These are phyloP conservation scores for Tuber borchii DNA, from an alignment of 495 filamentous ascomycete species.

Conservation along the genomic window DNA sequence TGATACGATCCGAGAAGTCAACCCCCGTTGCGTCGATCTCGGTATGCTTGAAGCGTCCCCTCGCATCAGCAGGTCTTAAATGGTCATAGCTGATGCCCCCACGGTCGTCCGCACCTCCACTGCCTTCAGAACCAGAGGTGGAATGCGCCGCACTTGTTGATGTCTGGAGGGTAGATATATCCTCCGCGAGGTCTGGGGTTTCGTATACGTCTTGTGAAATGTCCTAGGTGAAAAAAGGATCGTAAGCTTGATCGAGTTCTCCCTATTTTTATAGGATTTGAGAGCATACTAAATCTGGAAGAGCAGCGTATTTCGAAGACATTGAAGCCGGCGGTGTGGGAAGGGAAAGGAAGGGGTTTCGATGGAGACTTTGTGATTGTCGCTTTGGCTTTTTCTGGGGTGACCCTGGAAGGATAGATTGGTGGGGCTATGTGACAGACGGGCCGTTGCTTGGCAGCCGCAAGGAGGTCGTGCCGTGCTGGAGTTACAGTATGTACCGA, in stretches of 20 bases:
- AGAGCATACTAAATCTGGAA: conserved; percentile 70
- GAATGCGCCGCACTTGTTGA: conserved; percentile 61
- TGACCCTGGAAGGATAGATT: background rate
- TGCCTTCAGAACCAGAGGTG: conserved; percentile 53
- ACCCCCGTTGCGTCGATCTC: conserved; percentile 65
- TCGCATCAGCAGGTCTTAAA: conserved; percentile 67
- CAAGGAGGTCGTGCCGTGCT: background rate
- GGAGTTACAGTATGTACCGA: background rate
- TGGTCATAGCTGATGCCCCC: conserved; percentile 63
- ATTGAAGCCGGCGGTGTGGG: conserved; percentile 11
- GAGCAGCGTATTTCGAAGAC: conserved; percentile 66
- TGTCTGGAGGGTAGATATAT: conserved; percentile 76
- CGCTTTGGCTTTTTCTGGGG: conserved; percentile 1
- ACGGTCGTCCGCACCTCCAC: conserved; percentile 48
- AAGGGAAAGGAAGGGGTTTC: background rate
- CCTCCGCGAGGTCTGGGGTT: conserved; percentile 83
- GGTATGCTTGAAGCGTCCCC: conserved; percentile 68
- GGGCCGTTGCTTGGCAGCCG: background rate
- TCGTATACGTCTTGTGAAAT: conserved; percentile 90
- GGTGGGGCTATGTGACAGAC: background rate
- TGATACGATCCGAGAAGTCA: conserved; percentile 78
- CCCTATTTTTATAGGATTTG: background rate
- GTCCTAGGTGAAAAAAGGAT: conserved; percentile 52
- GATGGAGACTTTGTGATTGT: background rate
- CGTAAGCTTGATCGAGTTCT: conserved; percentile 3